A percentile compares a stretch with the other conserved stretches of the same genome.
Evolutionary conservation across 2,329 filamentous ascomycete species (phyloP).

Genomic region (Volutella citrinella): DNA sequence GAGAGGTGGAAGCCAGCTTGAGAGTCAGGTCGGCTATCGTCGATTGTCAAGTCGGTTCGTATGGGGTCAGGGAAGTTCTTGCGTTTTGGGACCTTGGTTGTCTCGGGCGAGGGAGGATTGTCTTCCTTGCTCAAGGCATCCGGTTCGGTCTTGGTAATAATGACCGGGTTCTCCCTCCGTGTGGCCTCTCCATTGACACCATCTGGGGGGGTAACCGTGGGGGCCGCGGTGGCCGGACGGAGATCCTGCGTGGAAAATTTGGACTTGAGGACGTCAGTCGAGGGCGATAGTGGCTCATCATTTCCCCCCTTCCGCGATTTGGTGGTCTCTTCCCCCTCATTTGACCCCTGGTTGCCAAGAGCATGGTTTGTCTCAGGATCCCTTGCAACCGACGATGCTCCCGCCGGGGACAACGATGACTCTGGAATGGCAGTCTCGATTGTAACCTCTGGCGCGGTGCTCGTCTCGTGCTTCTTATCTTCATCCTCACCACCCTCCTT

Average conservation of each 20-base stretch:
- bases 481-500: too few relatives aligned
- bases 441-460: neutral
- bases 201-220: conserved; percentile 11
- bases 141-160: conserved; percentile 11
- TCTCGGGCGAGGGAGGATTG: conserved; percentile 11
- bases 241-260: conserved; percentile 29
- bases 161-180: conserved; percentile 9
- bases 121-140: conserved; percentile 4
- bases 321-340: conserved; percentile 5
- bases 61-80: conserved; percentile 52
- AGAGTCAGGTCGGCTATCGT: conserved; percentile 17
- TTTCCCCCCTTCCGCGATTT: conserved; percentile 9
- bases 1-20: conserved; percentile 48
- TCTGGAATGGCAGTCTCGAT: neutral
- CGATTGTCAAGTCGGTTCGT: conserved; percentile 39
- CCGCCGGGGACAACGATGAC: conserved; percentile 5
- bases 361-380: conserved; percentile 15
- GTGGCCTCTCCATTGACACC: neutral
- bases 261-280: conserved; percentile 19
- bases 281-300: conserved; percentile 13
- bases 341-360: conserved; percentile 15
- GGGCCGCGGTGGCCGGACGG: conserved; percentile 16
- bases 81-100: conserved; percentile 22
- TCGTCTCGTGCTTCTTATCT: too few relatives aligned
- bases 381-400: conserved; percentile 8